Percentiles rank a stretch among this genome's conserved stretches.
Evolutionary conservation across 352 stramenopile genomes (phyloP).

Genomic region (Thalassiosira exigua): DNA sequence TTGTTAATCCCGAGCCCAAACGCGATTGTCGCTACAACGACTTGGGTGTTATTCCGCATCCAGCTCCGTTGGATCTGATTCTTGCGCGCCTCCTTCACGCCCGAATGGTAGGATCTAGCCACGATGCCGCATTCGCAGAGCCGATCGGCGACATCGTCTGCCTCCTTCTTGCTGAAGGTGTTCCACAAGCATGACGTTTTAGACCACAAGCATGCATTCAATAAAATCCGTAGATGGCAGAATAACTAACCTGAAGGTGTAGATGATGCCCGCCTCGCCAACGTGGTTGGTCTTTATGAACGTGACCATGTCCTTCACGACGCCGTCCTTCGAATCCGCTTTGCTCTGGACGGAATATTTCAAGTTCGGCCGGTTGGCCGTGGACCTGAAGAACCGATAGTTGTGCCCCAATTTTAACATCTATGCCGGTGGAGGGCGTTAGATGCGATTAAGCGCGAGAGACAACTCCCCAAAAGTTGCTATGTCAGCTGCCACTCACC

Average conservation of each 20-base stretch:
- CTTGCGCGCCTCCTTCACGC: constrained; percentile 66
- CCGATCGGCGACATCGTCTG: constrained; percentile 87
- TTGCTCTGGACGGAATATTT: constrained; percentile 88
- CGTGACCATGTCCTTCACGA: constrained; percentile 83
- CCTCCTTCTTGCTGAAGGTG: constrained; percentile 92
- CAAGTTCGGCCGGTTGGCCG: constrained; percentile 91
- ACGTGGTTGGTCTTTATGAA: constrained; percentile 85
- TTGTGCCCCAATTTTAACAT: constrained; percentile 64
- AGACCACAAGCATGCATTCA: no score
- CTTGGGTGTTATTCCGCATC: constrained; percentile 85
- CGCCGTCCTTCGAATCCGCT: constrained; percentile 52
- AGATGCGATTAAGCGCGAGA: no score
- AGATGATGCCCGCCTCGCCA: constrained; percentile 89
- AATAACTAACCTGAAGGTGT: no score
- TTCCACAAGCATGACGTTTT: no score
- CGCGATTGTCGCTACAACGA: constrained; percentile 93
- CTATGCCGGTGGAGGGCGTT: no score
- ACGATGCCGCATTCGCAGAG: constrained; percentile 86
- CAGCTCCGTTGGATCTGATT: constrained; percentile 77
- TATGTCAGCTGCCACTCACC: no score
- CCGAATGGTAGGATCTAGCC: constrained; percentile 90
- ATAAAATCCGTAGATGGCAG: no score
- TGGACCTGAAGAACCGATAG: constrained; percentile 89
- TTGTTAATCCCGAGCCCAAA: constrained; percentile 99
- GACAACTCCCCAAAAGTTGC: no score